Base-by-base conservation (phyloP, 257 asterid genomes). In the Lavandula angustifolia region DNA sequence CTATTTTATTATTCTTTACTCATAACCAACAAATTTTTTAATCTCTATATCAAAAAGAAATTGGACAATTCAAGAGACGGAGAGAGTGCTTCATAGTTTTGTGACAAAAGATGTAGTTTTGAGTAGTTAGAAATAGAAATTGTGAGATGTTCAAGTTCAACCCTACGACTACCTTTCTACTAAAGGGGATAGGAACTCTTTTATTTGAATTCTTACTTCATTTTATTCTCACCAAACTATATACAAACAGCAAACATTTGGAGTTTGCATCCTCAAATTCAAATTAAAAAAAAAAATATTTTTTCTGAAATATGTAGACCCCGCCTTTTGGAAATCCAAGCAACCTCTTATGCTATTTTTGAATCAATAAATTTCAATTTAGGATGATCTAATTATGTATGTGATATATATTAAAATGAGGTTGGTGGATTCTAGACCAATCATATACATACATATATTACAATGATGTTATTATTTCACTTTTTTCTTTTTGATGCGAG, bases 261-360 rank as follows among this genome's bases (percentile, higher is more conserved):
- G 57, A 47, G 57, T 47, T 47, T 47, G 34, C 33, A 14, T 9
- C 31, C 61, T 55, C 43, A 14, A 55, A 34, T 34, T 35, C 14
- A 60, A 44, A 48, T 37, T 17, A 40, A 40, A 1, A 1, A 3
- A 33, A 33, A 33, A 33, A 33, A 1, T 3, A 33, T 3, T 3
- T 9, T 29, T 54, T 54, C n/a, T 12, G n/a, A 54, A 9, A 9
- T 7, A 40, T 40, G n/a, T 40, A 11, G 10, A 29, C 4, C 59
- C 17, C 11, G 12, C 14, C 38, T 27, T 52, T 0, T 5, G 13
- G 33, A 4, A 3, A 50, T 52, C 29, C 13, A 22, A 27, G 37
- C 10, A 27, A 53, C 38, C 17, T 29, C 27, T 29, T 11, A 3
- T 10, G 37, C 58, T 11, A 11, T 54, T 31, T 52, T 2, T 32